phyloP scores from a whole-genome alignment of 2,329 filamentous ascomycete genomes.

The Phialophora verrucosa region DNA sequence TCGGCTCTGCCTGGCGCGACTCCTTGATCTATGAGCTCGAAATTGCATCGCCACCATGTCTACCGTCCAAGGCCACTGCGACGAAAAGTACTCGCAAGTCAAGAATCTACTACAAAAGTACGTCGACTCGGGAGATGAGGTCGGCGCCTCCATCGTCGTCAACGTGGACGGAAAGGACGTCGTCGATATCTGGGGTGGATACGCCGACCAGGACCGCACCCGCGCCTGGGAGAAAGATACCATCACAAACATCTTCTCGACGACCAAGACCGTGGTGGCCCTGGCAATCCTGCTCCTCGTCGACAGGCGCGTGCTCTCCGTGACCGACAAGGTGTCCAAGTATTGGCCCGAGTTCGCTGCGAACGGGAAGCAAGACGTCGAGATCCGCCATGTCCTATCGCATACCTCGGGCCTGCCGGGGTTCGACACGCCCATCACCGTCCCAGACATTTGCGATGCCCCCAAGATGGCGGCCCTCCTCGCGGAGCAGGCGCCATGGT shows the following conservation, averaged over 20 bases:
- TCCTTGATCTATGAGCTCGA: too few relatives aligned
- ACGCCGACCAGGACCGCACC: conserved; percentile 42
- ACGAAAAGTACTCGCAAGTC: conserved; percentile 47
- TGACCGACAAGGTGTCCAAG: conserved; percentile 40
- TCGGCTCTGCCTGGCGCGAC: too few relatives aligned
- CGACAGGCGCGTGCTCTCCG: conserved; percentile 41
- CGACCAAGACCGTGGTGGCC: conserved; percentile 40
- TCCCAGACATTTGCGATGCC: conserved; percentile 46
- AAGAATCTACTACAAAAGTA: conserved; percentile 45
- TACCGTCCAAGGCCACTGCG: conserved; percentile 44
- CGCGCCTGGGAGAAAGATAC: conserved; percentile 33
- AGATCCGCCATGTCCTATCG: conserved; percentile 38
- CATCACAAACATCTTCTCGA: conserved; percentile 41
- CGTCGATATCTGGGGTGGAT: conserved; percentile 54
- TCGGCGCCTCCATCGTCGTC: conserved; percentile 54
- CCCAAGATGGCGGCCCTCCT: conserved; percentile 44
- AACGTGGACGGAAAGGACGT: conserved; percentile 51
- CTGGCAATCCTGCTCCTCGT: conserved; percentile 41
- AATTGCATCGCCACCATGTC: too few relatives aligned
- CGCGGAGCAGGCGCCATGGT: conserved; percentile 51
- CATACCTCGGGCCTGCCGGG: conserved; percentile 36
- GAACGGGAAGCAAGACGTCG: conserved; percentile 43
- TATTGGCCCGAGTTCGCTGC: conserved; percentile 46
- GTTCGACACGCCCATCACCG: conserved; percentile 43
- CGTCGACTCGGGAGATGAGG: conserved; percentile 48